phyloP scores from a whole-genome alignment of 345 rosid genomes.

The Hevea brasiliensis region DNA sequence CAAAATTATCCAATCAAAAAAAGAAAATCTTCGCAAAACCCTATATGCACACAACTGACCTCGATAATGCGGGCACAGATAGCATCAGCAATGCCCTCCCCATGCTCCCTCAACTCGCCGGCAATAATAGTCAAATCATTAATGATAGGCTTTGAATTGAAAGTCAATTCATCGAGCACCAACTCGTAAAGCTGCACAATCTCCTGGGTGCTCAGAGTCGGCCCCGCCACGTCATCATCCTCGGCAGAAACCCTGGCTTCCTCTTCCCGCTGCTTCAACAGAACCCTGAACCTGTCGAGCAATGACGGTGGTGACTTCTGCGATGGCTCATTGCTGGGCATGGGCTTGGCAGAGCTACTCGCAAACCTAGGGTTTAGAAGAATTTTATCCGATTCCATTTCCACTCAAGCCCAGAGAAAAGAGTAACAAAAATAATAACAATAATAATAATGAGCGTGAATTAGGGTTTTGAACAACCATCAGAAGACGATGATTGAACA shows the following conservation, averaged over 20 bases:
- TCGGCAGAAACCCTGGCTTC: constrained; percentile 39
- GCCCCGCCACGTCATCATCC: constrained; percentile 26
- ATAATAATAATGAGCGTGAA: constrained; percentile 3
- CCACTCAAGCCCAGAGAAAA: background rate
- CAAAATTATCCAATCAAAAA: background rate
- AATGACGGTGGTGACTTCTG: constrained; percentile 61
- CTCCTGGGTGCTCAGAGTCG: constrained; percentile 44
- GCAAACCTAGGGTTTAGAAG: constrained; percentile 5
- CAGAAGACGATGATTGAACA: background rate
- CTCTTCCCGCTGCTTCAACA: constrained; percentile 63
- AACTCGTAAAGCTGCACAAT: constrained; percentile 72
- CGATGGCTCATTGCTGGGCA: constrained; percentile 19
- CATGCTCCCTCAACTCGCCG: constrained; percentile 78
- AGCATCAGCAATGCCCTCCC: constrained; percentile 79
- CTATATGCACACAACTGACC: constrained; percentile 40
- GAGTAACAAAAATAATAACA: background rate
- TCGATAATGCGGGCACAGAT: constrained; percentile 85
- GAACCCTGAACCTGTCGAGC: constrained; percentile 61
- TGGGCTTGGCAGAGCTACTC: background rate
- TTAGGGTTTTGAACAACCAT: constrained; percentile 17
- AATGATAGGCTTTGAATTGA: constrained; percentile 96
- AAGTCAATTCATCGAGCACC: constrained; percentile 64
- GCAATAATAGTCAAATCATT: constrained; percentile 97
- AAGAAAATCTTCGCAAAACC: background rate
- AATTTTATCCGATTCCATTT: constrained; percentile 14